A percentile compares a stretch with the other conserved stretches of the same genome.
phyloP scores from a whole-genome alignment of 2,329 filamentous ascomycete genomes.

The Fusarium hostae region DNA sequence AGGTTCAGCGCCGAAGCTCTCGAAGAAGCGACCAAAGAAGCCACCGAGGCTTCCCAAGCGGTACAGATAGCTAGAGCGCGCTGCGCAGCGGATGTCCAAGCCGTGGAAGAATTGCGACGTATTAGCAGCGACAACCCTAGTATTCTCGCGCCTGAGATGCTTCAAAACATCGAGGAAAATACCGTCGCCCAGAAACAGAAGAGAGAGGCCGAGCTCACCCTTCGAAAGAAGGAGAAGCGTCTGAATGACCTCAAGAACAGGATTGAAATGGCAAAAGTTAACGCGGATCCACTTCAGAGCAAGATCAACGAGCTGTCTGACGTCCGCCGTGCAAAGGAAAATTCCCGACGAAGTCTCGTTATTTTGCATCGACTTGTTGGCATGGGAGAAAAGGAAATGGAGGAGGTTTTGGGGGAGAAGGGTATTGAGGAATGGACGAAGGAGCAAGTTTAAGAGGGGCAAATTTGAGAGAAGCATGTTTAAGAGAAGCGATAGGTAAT shows the following conservation, averaged over 20 bases:
- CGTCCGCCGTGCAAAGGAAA: background rate
- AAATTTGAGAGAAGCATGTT: background rate
- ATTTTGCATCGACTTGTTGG: background rate
- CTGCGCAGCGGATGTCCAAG: background rate
- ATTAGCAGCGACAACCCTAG: background rate
- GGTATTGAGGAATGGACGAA: background rate
- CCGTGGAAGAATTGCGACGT: background rate
- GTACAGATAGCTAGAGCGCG: background rate
- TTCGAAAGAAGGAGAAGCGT: background rate
- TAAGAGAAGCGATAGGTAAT: background rate
- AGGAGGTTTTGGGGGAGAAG: background rate
- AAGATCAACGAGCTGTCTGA: background rate
- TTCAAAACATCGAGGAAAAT: rapidly evolving
- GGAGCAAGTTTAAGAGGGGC: background rate
- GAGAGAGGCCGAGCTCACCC: rapidly evolving
- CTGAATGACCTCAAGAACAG: background rate
- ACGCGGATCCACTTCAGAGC: rapidly evolving
- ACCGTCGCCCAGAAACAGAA: background rate
- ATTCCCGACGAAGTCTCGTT: background rate
- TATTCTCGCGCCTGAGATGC: background rate
- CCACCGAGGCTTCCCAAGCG: background rate
- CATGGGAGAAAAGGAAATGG: background rate
- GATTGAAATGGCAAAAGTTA: background rate
- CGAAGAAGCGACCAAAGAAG: background rate
- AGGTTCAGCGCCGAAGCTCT: rapidly evolving